Percentiles rank a stretch among this genome's conserved stretches.
Conservation (phyloP, 495 filamentous ascomycete species). For the Neurospora tetraspora region DNA sequence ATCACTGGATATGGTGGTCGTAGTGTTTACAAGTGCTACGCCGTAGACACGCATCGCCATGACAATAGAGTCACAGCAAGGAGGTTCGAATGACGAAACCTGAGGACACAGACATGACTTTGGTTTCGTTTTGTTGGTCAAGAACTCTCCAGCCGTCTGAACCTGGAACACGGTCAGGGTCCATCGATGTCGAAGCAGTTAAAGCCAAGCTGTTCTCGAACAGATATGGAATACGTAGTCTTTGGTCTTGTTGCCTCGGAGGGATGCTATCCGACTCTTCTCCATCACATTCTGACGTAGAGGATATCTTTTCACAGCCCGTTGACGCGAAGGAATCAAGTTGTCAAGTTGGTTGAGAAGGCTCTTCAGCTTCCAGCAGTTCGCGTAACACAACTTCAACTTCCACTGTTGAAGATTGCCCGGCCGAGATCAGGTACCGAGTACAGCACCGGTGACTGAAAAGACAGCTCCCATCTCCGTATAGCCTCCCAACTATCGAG, state of each 20-base stretch:
- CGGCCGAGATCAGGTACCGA: not conserved
- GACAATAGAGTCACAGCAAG: not conserved
- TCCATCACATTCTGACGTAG: not conserved
- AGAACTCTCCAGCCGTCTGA: not conserved
- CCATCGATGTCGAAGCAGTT: not conserved
- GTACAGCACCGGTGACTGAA: not conserved
- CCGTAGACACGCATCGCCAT: not conserved
- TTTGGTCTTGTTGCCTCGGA: not conserved
- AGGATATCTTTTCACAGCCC: not conserved
- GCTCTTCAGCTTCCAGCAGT: not conserved
- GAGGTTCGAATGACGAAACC: too few relatives aligned
- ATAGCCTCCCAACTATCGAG: not conserved
- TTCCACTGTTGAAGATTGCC: not conserved
- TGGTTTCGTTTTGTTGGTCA: not conserved
- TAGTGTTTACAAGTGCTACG: not conserved
- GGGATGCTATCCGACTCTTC: not conserved
- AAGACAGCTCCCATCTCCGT: not conserved
- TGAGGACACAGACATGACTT: not conserved
- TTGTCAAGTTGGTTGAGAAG: not conserved
- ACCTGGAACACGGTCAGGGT: not conserved
- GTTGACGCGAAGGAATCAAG: not conserved
- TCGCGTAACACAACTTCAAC: not conserved
- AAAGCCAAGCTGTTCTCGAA: not conserved
- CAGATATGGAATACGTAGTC: not conserved
- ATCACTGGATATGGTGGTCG: not conserved